Evolutionary conservation across 2,329 filamentous ascomycete genomes (phyloP), one percentile per base, ranked within the genome.

Genomic region (Pleochaeta shiraiana): DNA sequence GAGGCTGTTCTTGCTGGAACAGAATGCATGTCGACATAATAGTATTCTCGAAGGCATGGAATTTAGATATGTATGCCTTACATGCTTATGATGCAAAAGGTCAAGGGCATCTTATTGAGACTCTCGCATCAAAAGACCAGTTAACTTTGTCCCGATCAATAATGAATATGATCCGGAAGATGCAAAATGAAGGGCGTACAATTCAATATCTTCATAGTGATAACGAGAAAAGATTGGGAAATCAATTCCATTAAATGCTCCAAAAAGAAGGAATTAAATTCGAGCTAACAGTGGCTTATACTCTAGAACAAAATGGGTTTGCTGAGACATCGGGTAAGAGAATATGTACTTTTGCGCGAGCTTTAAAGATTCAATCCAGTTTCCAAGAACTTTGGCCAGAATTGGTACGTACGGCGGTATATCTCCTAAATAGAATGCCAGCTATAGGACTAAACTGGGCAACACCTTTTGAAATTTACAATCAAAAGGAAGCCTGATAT

Each of bases 21-120:
- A 61, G 59, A 28, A 39, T 61, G 33, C 59, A 61, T 61, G 33
- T 61, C 14, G 59, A 61, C 21, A 9, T 61, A 39, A 39, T 43
- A 39, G 19, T 61, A 4, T 61, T 61, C 26, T 26, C 59, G n/a
- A 28, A 61, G 11, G 59, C 59, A 39, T 61, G 59, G 34, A 61
- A 61, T 16, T 14, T 31, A 3, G 59, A 61, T 1, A 61, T 6
- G 16, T 43, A 61, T 14, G 59, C 31, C 19, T 7, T 61, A 0
- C 59, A 61, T 39, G 34, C 34, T 21, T 61, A 61, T 11, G 59
- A 61, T 26, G 31, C 59, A 2, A 61, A 43, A 26, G 59, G 59
- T 12, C 33, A 61, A 7, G 59, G 59, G 9, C 4, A 43, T 39
- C 9, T 61, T 3, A 21, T 61, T 39, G 59, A 61, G 1, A 61